Evolutionary conservation across 345 rosid species (phyloP).

Genomic region (Anastatica hierochuntica): DNA sequence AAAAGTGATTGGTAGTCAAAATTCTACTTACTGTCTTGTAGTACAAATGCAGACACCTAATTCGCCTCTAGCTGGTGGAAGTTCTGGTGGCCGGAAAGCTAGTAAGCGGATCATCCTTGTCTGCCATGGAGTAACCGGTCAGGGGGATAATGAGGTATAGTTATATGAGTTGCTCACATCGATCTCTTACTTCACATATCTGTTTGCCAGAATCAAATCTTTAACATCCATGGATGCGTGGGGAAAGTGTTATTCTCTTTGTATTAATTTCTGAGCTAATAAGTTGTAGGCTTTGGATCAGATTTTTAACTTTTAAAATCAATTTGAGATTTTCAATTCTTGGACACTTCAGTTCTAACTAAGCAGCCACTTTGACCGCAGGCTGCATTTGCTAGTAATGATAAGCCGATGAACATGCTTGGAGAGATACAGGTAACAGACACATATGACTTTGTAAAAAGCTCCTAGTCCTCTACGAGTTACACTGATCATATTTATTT

Average conservation of each 20-base stretch:
- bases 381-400: conserved; percentile 33
- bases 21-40: too few relatives aligned
- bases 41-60: conserved; percentile 87
- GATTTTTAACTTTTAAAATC: too few relatives aligned
- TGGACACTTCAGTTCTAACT: too few relatives aligned
- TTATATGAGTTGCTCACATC: background rate
- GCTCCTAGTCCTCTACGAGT: too few relatives aligned
- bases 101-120: conserved; percentile 68
- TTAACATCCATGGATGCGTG: too few relatives aligned
- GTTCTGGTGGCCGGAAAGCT: conserved; percentile 63
- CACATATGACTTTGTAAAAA: too few relatives aligned
- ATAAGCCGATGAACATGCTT: conserved; percentile 67
- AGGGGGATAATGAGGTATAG: conserved; percentile 42
- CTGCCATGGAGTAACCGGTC: conserved; percentile 41
- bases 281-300: too few relatives aligned
- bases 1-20: conserved; percentile 4
- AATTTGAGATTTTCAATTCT: too few relatives aligned
- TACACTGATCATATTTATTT: conserved; percentile 14
- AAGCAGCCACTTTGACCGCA: conserved; percentile 21
- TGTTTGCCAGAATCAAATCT: background rate
- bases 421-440: conserved; percentile 69
- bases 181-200: background rate
- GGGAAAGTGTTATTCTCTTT: too few relatives aligned
- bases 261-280: too few relatives aligned
- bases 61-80: conserved; percentile 68